Base-by-base conservation (phyloP, 129 eudicot species). In the Heracleum sosnowskyi region DNA sequence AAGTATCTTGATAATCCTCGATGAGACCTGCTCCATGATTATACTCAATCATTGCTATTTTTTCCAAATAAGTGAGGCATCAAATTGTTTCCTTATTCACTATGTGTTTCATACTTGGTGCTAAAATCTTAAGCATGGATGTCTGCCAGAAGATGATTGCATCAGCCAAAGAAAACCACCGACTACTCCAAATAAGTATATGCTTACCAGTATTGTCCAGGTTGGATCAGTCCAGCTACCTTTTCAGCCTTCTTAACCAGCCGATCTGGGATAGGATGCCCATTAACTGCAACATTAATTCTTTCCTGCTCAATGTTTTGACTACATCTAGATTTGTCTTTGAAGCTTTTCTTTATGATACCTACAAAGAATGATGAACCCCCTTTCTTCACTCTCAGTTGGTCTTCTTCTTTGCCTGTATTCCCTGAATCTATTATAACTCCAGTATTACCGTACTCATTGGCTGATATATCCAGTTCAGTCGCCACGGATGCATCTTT, bases 171-270 rank as follows among this genome's bases (percentile, higher is more conserved):
- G 29, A 7, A 7, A 55, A 55, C 64, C 8, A 5, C 11, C 44
- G 11, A 22, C 24, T 33, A 20, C 6, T 1, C 9, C 2, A 36
- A 31, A 29, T 0, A 11, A 49, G 53, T 36, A 53, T 55, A 17
- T 20, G 80, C 96, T 79, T 86, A 95, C 99, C 99, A 95, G 85
- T 92, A 95, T 64, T 95, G 83, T 78, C 99, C 99, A 11, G 97
- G 91, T 55, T 84, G 86, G 36, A 95, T 80, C 7, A 85, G 86
- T 76, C 99, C 99, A 63, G 99, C 97, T 34, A 85, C 74, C 81
- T 89, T 95, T 87, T 92, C 94, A 60, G 99, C 99, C 81, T 86
- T 95, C 82, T 88, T 90, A 42, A 95, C 75, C 88, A 92, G 57
- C 71, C 89, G 87, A 83, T 85, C 95, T 16, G 90, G 88, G 83